Evolutionary conservation across 2,329 filamentous ascomycete species (phyloP), one percentile per base, ranked within the genome.

Genomic region (Ceratocystis diversiconidia): DNA sequence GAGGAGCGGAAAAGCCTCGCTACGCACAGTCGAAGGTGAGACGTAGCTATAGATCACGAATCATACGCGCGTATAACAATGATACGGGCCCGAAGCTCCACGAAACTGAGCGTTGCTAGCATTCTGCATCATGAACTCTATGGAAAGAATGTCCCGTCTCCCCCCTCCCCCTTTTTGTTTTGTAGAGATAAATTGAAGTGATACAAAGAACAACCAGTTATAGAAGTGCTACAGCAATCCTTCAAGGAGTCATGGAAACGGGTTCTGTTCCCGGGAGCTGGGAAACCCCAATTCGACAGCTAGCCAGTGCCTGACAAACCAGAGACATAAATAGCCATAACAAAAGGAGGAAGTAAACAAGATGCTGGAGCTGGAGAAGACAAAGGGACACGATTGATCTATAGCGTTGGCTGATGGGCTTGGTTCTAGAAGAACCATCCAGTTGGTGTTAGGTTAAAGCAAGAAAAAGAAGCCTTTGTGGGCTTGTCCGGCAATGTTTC

Each of bases 181-280:
- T 30, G 32, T 30, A 15, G 52, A 59, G 5, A 30, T 32, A 7
- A 8, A 36, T 59, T 36, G 25, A n/a, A 59, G 55, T 59, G 28
- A 59, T 59, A 59, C 55, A 59, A 59, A 36, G 28, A 59, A 19
- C 15, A 59, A 36, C 28, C 25, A 59, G 55, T 52, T 25, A 52
- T 32, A 59, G 28, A 59, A 59, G 28, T 59, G 17, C 48, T 52
- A 59, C 55, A n/a, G 30, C 55, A 59, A 32, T 59, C 55, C 55
- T 59, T 32, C 7, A 32, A 36, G 55, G 55, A 59, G 32, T 30
- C 25, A 59, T 36, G 55, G 55, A n/a, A 59, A 36, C 55, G 17
- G 55, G 30, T 59, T 59, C 25, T 32, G 30, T 59, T 59, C 25
- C 15, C 25, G 30, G 32, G 30, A 59, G 25, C 55, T 59, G 25